Percentiles rank a stretch among this genome's conserved stretches.
phyloP scores from a whole-genome alignment of 768 basidiomycete genomes.

The Rhodosporidiobolus odoratus region DNA sequence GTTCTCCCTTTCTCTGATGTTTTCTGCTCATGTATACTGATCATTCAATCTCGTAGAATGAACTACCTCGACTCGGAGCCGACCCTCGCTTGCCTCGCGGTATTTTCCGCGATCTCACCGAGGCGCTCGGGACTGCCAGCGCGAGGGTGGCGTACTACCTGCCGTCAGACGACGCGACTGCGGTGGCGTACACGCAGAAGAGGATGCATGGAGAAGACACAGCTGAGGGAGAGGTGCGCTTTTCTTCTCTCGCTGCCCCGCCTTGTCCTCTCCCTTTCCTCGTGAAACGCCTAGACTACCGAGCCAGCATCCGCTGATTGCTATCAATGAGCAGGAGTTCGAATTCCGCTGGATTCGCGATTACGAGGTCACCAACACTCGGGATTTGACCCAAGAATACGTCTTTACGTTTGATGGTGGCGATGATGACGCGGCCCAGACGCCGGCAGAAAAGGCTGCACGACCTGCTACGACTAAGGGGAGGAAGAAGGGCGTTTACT shows the following conservation, averaged over 20 bases:
- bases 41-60: background rate
- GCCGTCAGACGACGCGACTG: slow-evolving; percentile 32
- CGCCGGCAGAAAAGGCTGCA: slow-evolving; percentile 11
- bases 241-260: background rate
- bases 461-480: slow-evolving; percentile 5
- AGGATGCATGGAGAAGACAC: slow-evolving; percentile 10
- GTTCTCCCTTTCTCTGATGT: background rate
- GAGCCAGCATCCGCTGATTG: background rate
- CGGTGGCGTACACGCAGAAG: slow-evolving; percentile 18
- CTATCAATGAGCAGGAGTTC: slow-evolving; percentile 10
- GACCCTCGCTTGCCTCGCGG: slow-evolving; percentile 36
- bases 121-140: slow-evolving; percentile 13
- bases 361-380: slow-evolving; percentile 24
- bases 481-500: slow-evolving; percentile 36
- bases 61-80: slow-evolving; percentile 11
- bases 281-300: background rate
- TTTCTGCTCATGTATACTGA: background rate
- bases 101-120: slow-evolving; percentile 35
- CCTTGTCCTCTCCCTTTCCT: background rate
- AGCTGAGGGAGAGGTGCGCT: slow-evolving; percentile 19
- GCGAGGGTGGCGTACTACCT: slow-evolving; percentile 39
- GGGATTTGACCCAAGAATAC: slow-evolving; percentile 27
- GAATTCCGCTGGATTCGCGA: slow-evolving; percentile 36
- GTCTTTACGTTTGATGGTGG: slow-evolving; percentile 32
- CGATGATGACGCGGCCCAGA: slow-evolving; percentile 10